Evolutionary conservation across 1,284 basidiomycete species (phyloP), one percentile per base, ranked within the genome.

Genomic region (Trichosporon ovoides): DNA sequence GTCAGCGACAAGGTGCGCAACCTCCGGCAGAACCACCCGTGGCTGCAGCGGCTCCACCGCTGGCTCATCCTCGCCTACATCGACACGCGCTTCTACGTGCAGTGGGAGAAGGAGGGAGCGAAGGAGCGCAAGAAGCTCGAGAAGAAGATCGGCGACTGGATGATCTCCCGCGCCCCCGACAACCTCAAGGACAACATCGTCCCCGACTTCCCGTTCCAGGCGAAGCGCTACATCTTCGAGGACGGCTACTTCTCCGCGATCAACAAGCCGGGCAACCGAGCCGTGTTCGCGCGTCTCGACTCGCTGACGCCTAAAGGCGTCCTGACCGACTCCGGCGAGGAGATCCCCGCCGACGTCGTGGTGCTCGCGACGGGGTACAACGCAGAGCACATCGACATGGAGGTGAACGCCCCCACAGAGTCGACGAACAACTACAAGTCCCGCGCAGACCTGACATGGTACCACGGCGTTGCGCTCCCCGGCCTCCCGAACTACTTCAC

Each of bases 241-340:
- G 68, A 72, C 55, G 65, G 63, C 57, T 71, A 58, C 56, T 68
- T 63, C 37, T 38, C 40, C 0, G 63, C 65, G n/a, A 55, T 72
- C n/a, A 60, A 59, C n/a, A 31, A 57, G 38, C 60, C 58, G 10
- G 66, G 70, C 40, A 65, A 68, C 16, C 60, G 54, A 2, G 49
- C 63, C 6, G 40, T 67, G n/a, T 56, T 53, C 36, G 63, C 50
- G 18, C 34, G 40, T 20, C 34, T 61, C 36, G 43, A 28, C n/a
- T 7, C 56, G 18, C 38, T 61, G 10, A 38, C 4, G 7, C 35
- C 50, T 12, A 38, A 55, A 12, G 55, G 33, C 2, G 57, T 64
- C 19, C 58, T 61, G 4, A 59, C 63, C 28, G 59, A 60, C 16
- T 58, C 63, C 34, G 66, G 64, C 20, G 35, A 33, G 40, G 60